Base-by-base conservation (phyloP, 805 yeast genomes). In the Myxozyma geophila region DNA sequence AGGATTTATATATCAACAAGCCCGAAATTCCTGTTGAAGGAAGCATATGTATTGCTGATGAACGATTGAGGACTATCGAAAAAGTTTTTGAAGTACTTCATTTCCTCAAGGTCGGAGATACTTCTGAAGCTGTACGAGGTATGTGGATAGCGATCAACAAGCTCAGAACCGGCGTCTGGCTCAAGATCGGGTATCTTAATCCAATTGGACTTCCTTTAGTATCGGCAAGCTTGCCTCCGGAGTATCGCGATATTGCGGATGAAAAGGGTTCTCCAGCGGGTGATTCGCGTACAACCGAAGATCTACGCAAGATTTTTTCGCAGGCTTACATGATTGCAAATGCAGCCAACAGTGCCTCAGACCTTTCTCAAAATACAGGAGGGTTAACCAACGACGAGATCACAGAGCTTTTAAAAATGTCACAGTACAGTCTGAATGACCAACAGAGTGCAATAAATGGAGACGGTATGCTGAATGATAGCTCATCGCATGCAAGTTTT, bases 181-280 rank as follows among this genome's bases (percentile, higher is more conserved):
- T 62, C 37, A 59, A 58, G 41, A 58, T 62, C 2, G 63, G 66
- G 5, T 62, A 58, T 48, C 9, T 53, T 13, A 48, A 59, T 21
- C 66, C 66, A 12, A n/a, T 54, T n/a, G 66, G 66, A 7, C 55
- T 62, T 9, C 66, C 66, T 4, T 53, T 62, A 19, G 59, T 60
- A 5, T 58, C 63, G 39, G 28, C 59, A 12, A 54, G 46, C 9
- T 35, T 62, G 37, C 41, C 66, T 36, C 60, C 63, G 8, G 66
- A 62, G 37, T 62, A 58, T 50, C 28, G 36, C 19, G 37, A 37
- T 15, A 40, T 62, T 10, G 44, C 35, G 7, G 12, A 50, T 15
- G 47, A 15, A 13, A 33, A 21, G 54, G 56, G 46, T 7, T 28
- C 23, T 6, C 13, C 13, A 15, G 12, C 10, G 43, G 47, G 10